Base-by-base conservation (phyloP, 176 grass and related monocot genomes). In the Hsuehochloa calcarea region DNA sequence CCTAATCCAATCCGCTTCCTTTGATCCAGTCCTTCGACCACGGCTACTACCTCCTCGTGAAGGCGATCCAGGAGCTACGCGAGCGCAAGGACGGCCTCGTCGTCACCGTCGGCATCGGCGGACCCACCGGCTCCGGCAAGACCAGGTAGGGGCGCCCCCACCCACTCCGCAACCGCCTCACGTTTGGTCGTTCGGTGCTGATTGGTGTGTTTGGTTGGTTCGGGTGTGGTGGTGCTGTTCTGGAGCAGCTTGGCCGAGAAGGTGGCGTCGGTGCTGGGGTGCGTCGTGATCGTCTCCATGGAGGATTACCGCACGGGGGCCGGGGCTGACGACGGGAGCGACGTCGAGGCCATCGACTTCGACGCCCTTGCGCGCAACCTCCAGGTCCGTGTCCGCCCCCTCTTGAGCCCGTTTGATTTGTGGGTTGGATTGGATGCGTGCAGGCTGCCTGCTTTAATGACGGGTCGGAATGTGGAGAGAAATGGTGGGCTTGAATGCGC, bases 1-100 rank as follows among this genome's bases (percentile, higher is more conserved):
- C n/a, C 44, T 85, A 46, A 76, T 51, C 15, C 20, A 47, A 69
- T 58, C 63, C 2, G 9, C 29, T 69, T 14, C 20, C 6, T n/a
- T 63, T 66, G 16, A 47, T 39, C 75, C 79, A 98, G 96, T 91
- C 96, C 41, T 98, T 98, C 85, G 96, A 98, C 90, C 96, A 92
- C 23, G 96, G 96, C 8, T 98, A 79, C 82, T 98, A 98, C 87
- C 93, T 98, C 8, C 87, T 95, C 20, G 93, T 98, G 45, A 98
- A 98, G 87, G 93, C 96, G 84, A 95, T 98, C 89, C 96, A 98
- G 79, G 96, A 98, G 77, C 85, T 98, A 51, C 91, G 96, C 60
- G 96, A 95, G 83, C 92, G 92, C 84, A 98, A 98, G 81, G 96
- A 95, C 6, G 96, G 96, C 13, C 93, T 87, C 20, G 89, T 93